Base-by-base conservation (phyloP, 805 yeast genomes). In the Metschnikowia santaceciliae region DNA sequence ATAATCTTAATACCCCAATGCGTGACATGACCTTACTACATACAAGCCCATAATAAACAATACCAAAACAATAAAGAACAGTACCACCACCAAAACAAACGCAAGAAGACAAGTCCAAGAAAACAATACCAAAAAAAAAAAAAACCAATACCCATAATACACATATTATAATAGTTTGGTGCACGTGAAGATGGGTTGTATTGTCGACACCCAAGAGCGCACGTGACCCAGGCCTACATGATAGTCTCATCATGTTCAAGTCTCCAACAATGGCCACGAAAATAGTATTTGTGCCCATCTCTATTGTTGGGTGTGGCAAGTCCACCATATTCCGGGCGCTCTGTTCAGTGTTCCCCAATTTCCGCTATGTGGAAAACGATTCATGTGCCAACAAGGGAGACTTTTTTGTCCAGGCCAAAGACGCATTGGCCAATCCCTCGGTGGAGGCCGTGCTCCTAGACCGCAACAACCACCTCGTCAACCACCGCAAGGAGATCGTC, bases 261-360 rank as follows among this genome's bases (percentile, higher is more conserved):
- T 26, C 30, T 8, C 30, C 30, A 26, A 26, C 30, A 26, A 26
- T 17, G 22, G 42, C 42, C 7, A 42, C 50, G 50, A 84, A 83
- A 57, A 86, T 81, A 62, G 77, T 88, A 0, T 61, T 94, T 2
- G 79, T 90, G 1, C 92, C 98, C 0, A 81, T 91, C 3, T 90
- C 97, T 0, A 90, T 96, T 0, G 80, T 92, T 47, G 98, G 98
- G 0, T 89, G 97, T 67, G 99, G 99, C 6, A 94, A 94, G 63
- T 90, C 97, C 0, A 90, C 97, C 0, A 79, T 88, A 0, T 81
- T 88, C 5, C 63, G 80, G 34, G 83, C 91, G 0, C 70, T 94
- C 38, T 54, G 61, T 0, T 61, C 74, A 8, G 65, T 91, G 8
- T 83, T 73, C 49, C 83, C 70, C 0, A 50, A 52, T 2, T 86